Evolutionary conservation across 495 filamentous ascomycete genomes (phyloP), one percentile per base, ranked within the genome.

Genomic region (Pyrenula massariospora): DNA sequence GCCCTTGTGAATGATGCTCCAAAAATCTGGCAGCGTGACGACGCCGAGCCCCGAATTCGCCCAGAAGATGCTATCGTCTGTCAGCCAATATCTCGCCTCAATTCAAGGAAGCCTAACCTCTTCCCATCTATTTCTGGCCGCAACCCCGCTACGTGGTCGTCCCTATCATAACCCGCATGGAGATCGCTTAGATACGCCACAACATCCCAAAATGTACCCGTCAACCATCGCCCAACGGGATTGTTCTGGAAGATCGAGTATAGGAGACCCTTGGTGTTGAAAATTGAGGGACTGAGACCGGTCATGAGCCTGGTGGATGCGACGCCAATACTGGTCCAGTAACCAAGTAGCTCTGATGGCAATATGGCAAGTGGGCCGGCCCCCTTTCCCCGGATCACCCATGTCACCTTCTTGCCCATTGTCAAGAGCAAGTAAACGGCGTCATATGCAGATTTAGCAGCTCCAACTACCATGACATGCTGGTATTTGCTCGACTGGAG

Each of bases 371-470:
- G 19, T 55, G 73, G 63, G 51, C 70, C 71, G 19, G 54, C 61
- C n/a, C 71, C 72, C 15, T 63, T 63, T 55, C 59, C 58, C 20
- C 68, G 62, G 58, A 76, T 70, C 25, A 75, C 65, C 74, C 72
- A 76, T 3, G 51, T 57, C 50, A 63, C n/a, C 36, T 69, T 65
- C 57, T 77, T 77, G 2, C 75, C 75, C 3, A 62, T 60, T 22
- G 22, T 42, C n/a, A 59, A 48, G 2, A 66, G 54, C 8, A 64
- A 48, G 36, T 61, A 68, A 0, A 66, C 58, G 0, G 60, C 55
- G 21, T 68, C 65, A 31, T 61, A 66, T 0, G 63, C 59, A 20
- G 65, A 68, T 52, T 68, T 68, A 12, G 62, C 58, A 0, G 55
- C 63, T n/a, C 63, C 63, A 12, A 63, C 22, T 2, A 68, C 64